Percentiles rank a stretch among this genome's conserved stretches.
phyloP scores from a whole-genome alignment of 116 monocot species.

The Trichopus zeylanicus region DNA sequence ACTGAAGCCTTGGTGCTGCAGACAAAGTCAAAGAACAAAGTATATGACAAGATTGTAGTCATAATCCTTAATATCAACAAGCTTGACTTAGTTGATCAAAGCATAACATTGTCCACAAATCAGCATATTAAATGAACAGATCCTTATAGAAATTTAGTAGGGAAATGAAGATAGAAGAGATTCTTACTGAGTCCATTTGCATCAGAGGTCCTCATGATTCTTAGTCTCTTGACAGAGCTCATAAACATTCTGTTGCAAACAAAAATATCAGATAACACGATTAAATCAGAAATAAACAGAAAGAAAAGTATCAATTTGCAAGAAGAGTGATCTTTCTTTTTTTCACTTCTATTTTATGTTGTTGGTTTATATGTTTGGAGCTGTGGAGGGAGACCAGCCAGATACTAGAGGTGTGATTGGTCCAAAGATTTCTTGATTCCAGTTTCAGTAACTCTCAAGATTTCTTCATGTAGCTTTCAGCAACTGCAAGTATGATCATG shows the following conservation, averaged over 20 bases:
- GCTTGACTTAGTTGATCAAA: too few relatives aligned
- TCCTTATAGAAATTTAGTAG: neutral
- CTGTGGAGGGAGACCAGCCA: too few relatives aligned
- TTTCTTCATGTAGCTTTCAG: too few relatives aligned
- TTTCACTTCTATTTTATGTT: too few relatives aligned
- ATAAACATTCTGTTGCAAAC: constrained; percentile 6
- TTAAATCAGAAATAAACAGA: neutral
- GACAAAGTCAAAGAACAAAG: neutral
- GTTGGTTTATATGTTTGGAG: too few relatives aligned
- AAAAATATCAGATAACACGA: neutral
- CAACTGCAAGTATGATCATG: too few relatives aligned
- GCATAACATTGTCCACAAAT: neutral
- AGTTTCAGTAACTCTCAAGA: too few relatives aligned
- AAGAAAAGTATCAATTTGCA: neutral
- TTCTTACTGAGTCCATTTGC: constrained; percentile 9
- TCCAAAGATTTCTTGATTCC: too few relatives aligned
- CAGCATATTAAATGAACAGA: neutral
- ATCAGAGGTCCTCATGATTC: constrained; percentile 15
- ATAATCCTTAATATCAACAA: too few relatives aligned
- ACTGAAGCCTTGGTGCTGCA: constrained; percentile 23
- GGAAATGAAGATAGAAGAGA: neutral
- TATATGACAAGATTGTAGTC: too few relatives aligned
- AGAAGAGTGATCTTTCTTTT: too few relatives aligned
- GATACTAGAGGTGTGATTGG: too few relatives aligned
- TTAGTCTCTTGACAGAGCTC: constrained; percentile 8